phyloP scores from a whole-genome alignment of 1,284 basidiomycete genomes.

The Naganishia sp. region DNA sequence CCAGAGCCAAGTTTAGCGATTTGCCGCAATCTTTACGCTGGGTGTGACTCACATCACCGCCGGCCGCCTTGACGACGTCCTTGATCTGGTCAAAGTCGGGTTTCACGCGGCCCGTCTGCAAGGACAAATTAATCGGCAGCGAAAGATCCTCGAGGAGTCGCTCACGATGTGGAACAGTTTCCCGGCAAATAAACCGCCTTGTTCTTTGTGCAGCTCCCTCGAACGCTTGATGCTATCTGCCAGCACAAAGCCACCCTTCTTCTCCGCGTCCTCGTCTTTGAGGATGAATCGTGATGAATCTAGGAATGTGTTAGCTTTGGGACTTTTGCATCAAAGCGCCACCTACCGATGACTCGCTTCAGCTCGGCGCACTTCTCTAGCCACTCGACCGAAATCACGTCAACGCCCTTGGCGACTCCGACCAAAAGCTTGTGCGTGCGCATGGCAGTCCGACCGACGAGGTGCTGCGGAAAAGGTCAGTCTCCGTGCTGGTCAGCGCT shows the following conservation, averaged over 20 bases:
- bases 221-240: slow-evolving; percentile 63
- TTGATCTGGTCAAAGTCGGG: slow-evolving; percentile 60
- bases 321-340: neutral
- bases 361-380: slow-evolving; percentile 62
- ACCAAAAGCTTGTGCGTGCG: slow-evolving; percentile 81
- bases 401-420: slow-evolving; percentile 64
- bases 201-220: slow-evolving; percentile 48
- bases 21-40: too few relatives aligned
- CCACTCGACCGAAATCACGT: slow-evolving; percentile 69
- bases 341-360: slow-evolving; percentile 66
- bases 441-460: slow-evolving; percentile 66
- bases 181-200: slow-evolving; percentile 62
- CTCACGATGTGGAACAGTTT: slow-evolving; percentile 66
- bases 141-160: neutral
- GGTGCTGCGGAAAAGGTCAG: slow-evolving; percentile 53
- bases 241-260: slow-evolving; percentile 66
- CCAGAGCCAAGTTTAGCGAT: too few relatives aligned
- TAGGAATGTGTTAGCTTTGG: slow-evolving; percentile 46
- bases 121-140: neutral
- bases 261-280: slow-evolving; percentile 63
- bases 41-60: slow-evolving; percentile 62
- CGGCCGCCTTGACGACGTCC: slow-evolving; percentile 65
- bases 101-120: slow-evolving; percentile 61
- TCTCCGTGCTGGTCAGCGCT: neutral
- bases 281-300: slow-evolving; percentile 66